Percentiles rank a stretch among this genome's conserved stretches.
Conservation (phyloP, 352 stramenopile species). For the Pythium volutum region DNA sequence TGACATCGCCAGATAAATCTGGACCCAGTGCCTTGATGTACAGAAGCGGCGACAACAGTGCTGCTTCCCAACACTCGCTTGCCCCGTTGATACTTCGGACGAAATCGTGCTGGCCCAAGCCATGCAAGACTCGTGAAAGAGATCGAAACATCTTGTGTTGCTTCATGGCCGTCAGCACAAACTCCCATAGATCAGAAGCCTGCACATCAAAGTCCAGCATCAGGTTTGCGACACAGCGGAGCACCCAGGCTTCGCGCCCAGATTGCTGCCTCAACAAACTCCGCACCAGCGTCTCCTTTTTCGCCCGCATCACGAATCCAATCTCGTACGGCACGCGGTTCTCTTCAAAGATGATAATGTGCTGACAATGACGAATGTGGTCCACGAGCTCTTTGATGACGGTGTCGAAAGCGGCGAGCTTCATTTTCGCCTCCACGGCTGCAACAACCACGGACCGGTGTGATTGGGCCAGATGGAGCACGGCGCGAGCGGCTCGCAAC, state of each 20-base stretch:
- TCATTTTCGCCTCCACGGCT: constrained; percentile 23
- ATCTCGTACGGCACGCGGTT: constrained; percentile 35
- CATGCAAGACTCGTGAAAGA: constrained; percentile 27
- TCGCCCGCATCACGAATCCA: constrained; percentile 29
- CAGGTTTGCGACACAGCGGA: constrained; percentile 24
- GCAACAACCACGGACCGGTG: constrained; percentile 17
- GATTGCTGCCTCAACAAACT: constrained; percentile 32
- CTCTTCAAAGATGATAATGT: constrained; percentile 41
- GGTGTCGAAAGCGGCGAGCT: constrained; percentile 17
- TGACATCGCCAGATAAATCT: neutral
- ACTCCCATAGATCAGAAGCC: constrained; percentile 32
- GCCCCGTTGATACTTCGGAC: constrained; percentile 25
- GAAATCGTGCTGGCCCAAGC: constrained; percentile 23
- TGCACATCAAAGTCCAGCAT: constrained; percentile 41
- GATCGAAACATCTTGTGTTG: constrained; percentile 30
- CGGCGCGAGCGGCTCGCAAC: constrained; percentile 23
- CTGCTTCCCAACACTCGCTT: constrained; percentile 26
- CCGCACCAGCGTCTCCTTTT: constrained; percentile 35
- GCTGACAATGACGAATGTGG: constrained; percentile 29
- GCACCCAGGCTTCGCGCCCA: constrained; percentile 16
- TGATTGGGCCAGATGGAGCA: constrained; percentile 28
- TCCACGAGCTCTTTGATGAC: constrained; percentile 29
- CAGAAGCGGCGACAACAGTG: constrained; percentile 27
- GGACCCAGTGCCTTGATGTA: constrained; percentile 17
- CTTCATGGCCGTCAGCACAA: constrained; percentile 27